Base-by-base conservation (phyloP, 495 filamentous ascomycete genomes). In the Terfezia boudieri region DNA sequence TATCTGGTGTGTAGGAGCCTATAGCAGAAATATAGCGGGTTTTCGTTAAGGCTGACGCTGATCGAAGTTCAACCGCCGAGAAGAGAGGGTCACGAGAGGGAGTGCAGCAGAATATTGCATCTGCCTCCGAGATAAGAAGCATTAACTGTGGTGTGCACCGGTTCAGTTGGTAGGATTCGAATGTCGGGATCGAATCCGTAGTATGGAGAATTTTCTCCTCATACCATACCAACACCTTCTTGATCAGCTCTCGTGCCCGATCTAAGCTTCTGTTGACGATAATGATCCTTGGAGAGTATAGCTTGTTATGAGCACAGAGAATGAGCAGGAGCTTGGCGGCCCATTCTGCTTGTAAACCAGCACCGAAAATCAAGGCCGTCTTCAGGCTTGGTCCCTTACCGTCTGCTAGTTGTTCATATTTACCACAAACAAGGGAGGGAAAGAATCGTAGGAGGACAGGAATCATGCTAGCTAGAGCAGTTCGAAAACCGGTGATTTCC, bases 311-410 rank as follows among this genome's bases (percentile, higher is more conserved):
- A 4, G 12, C 14, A 20, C 14, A 14, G 3, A 61, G n/a, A 11
- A 52, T 56, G 53, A 58, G 54, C 17, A 85, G 72, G 22, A 98
- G 70, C 0, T 85, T 77, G 11, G 94, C 74, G 0, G 86, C 83
- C 89, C 89, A 98, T 67, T 84, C 86, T 10, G 90, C 90, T 68
- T 94, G 88, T 57, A 80, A 76, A 22, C 89, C 89, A 11, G 82
- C 78, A n/a, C 89, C 90, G 64, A 98, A 95, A 52, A 93, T 81
- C 32, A 80, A 75, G 41, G 41, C 41, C 4, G 41, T 46, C 17
- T 14, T 14, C 1, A 20, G 41, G 41, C 14, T 14, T 9, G 41
- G 41, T 14, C 3, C 4, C 14, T 5, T 46, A 20, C 41, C 41
- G 4, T 14, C 17, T 14, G 14, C 17, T 14, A 9, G 41, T 32